Base-by-base conservation (phyloP, 352 stramenopile genomes). In the Phytophthora cactorum region DNA sequence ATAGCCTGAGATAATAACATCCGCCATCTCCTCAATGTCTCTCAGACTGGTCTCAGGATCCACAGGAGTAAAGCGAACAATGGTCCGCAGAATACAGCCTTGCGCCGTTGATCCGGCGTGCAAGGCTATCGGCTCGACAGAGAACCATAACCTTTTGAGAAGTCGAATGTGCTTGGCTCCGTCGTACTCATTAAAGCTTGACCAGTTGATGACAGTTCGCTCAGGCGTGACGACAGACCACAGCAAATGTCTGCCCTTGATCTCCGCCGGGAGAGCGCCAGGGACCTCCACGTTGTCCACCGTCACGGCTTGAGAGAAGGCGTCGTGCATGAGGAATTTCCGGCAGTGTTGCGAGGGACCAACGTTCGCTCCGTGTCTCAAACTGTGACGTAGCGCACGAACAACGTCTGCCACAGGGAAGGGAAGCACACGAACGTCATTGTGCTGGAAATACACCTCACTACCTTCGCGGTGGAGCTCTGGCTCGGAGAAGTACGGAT, bases 121-220 rank as follows among this genome's bases (percentile, higher is more conserved):
- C 10, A 63, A 47, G 12, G n/a, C 12, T 5, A 70, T 67, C 0
- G 67, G 67, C 31, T 74, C 66, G 9, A 74, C 29, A 17, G 45
- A 66, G n/a, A 70, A 62, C 67, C 67, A 74, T 22, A 74, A 34
- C 29, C 55, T 34, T 15, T 74, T 74, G 10, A 66, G 60, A 8
- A 74, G 12, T 28, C 53, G 66, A 51, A 74, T 53, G 36, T 66
- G 67, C n/a, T 56, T 65, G 1, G 41, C 55, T 11, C 67, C 67
- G 28, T 62, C 43, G 29, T 74, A 74, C 49, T 74, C 67, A 17
- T 63, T 61, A 22, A 74, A 74, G 6, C 67, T 70, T 9, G 54
- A 70, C 67, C 67, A 74, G 31, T 59, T 70, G 50, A 74, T 70
- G 17, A 74, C 44, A 15, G 61, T 70, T 15, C 67, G 61, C 2